A percentile compares a stretch with the other conserved stretches of the same genome.
These are phyloP conservation scores for Plicaturopsis crispa DNA, from an alignment of 768 basidiomycete genomes.

Conservation along the genomic window DNA sequence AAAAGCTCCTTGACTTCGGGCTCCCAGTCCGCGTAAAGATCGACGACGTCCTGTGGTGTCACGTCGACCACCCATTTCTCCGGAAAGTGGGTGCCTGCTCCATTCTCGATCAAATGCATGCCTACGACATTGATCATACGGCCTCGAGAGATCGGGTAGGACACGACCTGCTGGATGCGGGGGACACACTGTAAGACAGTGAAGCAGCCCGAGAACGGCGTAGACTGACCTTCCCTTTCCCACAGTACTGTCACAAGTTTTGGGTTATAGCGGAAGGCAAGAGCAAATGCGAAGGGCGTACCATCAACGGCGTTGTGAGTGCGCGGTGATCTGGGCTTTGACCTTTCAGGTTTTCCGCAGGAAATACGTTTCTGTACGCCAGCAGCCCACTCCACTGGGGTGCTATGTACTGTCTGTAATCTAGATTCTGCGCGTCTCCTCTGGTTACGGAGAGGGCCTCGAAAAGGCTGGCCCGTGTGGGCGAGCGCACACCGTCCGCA, in stretches of 20 bases:
- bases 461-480: slow-evolving; percentile 17
- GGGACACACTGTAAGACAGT: not conserved
- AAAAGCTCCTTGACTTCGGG: slow-evolving; percentile 50
- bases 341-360: not conserved
- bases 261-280: not conserved
- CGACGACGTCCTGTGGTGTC: slow-evolving; percentile 32
- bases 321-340: slow-evolving; percentile 23
- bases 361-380: not conserved
- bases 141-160: slow-evolving; percentile 31
- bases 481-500: slow-evolving; percentile 34
- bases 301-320: slow-evolving; percentile 2
- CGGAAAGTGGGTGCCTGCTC: slow-evolving; percentile 27
- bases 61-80: slow-evolving; percentile 34
- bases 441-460: slow-evolving; percentile 2
- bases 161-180: slow-evolving; percentile 25
- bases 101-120: slow-evolving; percentile 46
- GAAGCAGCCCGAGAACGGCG: not conserved
- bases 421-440: not conserved
- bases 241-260: not conserved
- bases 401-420: slow-evolving; percentile 1
- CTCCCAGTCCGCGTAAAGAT: slow-evolving; percentile 53
- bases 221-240: not conserved
- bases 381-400: slow-evolving; percentile 29
- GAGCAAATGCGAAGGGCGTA: not conserved
- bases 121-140: slow-evolving; percentile 30